Evolutionary conservation across 202 grass and related monocot genomes (phyloP).

Genomic region (Sporobolus alterniflorus): DNA sequence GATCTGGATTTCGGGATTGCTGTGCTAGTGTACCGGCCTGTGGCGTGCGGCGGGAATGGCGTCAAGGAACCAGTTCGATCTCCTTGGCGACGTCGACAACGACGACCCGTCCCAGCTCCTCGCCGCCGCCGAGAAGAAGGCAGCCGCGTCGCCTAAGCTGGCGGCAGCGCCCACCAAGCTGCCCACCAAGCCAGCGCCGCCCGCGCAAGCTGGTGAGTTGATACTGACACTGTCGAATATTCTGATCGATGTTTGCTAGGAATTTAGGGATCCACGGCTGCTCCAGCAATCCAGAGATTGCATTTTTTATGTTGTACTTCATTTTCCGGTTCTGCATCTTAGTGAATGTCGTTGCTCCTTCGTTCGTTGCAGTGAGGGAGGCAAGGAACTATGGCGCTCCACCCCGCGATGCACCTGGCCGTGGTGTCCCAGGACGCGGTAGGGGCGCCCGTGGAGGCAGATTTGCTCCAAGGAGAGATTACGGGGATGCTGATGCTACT

Average conservation of each 20-base stretch:
- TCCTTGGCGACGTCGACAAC: slow-evolving; percentile 85
- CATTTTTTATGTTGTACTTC: background rate
- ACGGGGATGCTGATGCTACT: slow-evolving; percentile 45
- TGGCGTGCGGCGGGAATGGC: slow-evolving; percentile 41
- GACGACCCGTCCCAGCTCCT: slow-evolving; percentile 74
- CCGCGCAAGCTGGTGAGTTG: slow-evolving; percentile 69
- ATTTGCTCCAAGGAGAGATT: slow-evolving; percentile 39
- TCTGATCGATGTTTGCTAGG: background rate
- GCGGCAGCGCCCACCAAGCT: slow-evolving; percentile 50
- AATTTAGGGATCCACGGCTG: background rate
- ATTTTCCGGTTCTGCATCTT: background rate
- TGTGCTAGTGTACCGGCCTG: background rate
- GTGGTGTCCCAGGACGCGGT: slow-evolving; percentile 58
- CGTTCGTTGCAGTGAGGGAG: slow-evolving; percentile 55
- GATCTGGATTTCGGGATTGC: background rate
- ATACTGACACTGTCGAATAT: background rate
- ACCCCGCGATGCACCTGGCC: slow-evolving; percentile 34
- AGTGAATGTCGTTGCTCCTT: background rate
- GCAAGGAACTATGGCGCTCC: slow-evolving; percentile 51
- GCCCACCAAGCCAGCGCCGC: slow-evolving; percentile 65
- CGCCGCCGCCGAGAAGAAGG: slow-evolving; percentile 70
- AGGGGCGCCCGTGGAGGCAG: slow-evolving; percentile 58
- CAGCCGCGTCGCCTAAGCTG: slow-evolving; percentile 40
- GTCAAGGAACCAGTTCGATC: slow-evolving; percentile 79
- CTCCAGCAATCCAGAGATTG: background rate